phyloP scores from a whole-genome alignment of 2,329 filamentous ascomycete genomes.

The Sordariomycetes sp. region DNA sequence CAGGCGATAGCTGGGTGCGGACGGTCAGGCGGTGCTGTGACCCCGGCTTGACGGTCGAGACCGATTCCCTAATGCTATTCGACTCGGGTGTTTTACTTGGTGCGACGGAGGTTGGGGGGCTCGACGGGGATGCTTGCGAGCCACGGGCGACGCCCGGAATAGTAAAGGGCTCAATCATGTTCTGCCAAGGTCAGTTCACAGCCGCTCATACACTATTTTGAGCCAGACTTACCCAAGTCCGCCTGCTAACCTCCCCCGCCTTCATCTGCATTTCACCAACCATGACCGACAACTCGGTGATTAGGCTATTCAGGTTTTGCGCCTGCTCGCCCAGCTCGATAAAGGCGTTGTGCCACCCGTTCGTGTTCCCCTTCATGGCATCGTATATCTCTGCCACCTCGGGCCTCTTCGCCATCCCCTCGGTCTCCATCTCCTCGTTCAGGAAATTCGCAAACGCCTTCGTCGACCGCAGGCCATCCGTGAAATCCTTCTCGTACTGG shows the following conservation, averaged over 20 bases:
- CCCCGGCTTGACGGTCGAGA: not conserved
- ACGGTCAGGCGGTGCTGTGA: not conserved
- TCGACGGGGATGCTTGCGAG: constrained; percentile 1
- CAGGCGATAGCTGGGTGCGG: not conserved
- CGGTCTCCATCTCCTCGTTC: constrained; percentile 48
- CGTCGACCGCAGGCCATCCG: constrained; percentile 66
- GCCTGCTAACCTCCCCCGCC: constrained; percentile 72
- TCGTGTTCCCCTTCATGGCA: constrained; percentile 87
- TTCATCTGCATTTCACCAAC: constrained; percentile 79
- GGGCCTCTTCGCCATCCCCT: constrained; percentile 50
- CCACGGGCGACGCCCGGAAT: not conserved
- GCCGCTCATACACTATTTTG: not conserved
- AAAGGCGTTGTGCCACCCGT: constrained; percentile 80
- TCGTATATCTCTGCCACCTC: constrained; percentile 63
- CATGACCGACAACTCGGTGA: constrained; percentile 65
- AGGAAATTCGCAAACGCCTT: constrained; percentile 71
- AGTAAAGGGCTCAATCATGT: constrained; percentile 2
- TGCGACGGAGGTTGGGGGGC: not conserved
- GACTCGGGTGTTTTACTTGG: constrained; percentile 1
- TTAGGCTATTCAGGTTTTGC: constrained; percentile 55
- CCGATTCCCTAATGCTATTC: constrained; percentile 1
- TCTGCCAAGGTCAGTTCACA: not conserved
- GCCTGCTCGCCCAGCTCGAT: constrained; percentile 64
- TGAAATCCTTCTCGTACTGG: constrained; percentile 68
- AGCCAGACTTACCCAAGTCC: constrained; percentile 51